A percentile compares a stretch with the other conserved stretches of the same genome.
Conservation (phyloP, 2,329 filamentous ascomycete genomes). For the Paramyrothecium roridum region DNA sequence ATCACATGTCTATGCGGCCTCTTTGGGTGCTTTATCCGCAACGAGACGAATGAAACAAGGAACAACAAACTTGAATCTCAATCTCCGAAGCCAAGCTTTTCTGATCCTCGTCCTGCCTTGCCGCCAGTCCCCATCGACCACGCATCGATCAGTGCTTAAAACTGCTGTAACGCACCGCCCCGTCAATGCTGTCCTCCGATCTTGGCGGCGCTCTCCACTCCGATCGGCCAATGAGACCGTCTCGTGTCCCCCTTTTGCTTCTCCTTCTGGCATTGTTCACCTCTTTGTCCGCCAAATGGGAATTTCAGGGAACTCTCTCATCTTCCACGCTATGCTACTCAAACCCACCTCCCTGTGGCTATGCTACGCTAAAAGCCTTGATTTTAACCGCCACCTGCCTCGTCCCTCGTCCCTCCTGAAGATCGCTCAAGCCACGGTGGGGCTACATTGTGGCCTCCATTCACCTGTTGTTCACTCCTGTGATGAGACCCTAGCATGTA, state of each 20-base stretch:
- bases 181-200: neutral
- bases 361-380: neutral
- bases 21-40: too few relatives aligned
- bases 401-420: neutral
- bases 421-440: neutral
- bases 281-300: neutral
- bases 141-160: neutral
- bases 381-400: neutral
- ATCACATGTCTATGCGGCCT: too few relatives aligned
- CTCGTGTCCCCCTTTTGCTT: neutral
- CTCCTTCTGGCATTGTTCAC: neutral
- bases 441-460: too few relatives aligned
- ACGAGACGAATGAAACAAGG: too few relatives aligned
- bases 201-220: neutral
- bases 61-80: neutral
- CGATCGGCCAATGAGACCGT: neutral
- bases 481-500: too few relatives aligned
- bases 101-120: neutral
- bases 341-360: neutral
- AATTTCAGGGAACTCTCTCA: neutral
- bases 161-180: neutral
- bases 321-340: too few relatives aligned
- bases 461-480: too few relatives aligned
- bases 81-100: neutral
- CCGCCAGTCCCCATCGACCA: neutral